Evolutionary conservation across 2,329 filamentous ascomycete genomes (phyloP).

Genomic region (Fusarium liriodendri): DNA sequence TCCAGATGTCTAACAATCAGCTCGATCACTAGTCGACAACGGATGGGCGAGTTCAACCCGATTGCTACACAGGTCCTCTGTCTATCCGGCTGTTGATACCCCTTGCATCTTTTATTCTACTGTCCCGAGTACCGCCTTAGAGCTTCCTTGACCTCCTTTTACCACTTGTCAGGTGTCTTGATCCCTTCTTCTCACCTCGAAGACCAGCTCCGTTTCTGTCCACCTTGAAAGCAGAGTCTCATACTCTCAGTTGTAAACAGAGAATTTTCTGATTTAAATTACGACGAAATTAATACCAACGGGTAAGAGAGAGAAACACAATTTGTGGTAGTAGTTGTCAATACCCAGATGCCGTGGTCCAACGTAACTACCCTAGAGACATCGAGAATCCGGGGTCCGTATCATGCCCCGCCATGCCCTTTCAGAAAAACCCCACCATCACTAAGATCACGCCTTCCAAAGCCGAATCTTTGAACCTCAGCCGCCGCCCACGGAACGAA

Average conservation of each 20-base stretch:
- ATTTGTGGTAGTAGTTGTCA: neutral
- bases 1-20: neutral
- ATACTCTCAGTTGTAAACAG: neutral
- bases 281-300: neutral
- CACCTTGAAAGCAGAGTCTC: neutral
- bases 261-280: too few relatives aligned
- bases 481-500: neutral
- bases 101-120: neutral
- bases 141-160: neutral
- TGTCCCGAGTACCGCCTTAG: too few relatives aligned
- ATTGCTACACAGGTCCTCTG: neutral
- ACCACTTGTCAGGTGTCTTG: neutral
- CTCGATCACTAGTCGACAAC: neutral
- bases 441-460: neutral
- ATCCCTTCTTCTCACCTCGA: neutral
- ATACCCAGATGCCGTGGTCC: neutral
- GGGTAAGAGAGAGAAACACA: neutral
- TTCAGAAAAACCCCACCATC: constrained; percentile 18
- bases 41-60: neutral
- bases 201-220: neutral
- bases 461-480: neutral
- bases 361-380: constrained; percentile 31
- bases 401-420: constrained; percentile 29
- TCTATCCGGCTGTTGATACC: neutral
- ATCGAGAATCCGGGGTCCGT: constrained; percentile 5